Percentiles rank a stretch among this genome's conserved stretches.
phyloP scores from a whole-genome alignment of 768 basidiomycete species.

The Hericium erinaceus region DNA sequence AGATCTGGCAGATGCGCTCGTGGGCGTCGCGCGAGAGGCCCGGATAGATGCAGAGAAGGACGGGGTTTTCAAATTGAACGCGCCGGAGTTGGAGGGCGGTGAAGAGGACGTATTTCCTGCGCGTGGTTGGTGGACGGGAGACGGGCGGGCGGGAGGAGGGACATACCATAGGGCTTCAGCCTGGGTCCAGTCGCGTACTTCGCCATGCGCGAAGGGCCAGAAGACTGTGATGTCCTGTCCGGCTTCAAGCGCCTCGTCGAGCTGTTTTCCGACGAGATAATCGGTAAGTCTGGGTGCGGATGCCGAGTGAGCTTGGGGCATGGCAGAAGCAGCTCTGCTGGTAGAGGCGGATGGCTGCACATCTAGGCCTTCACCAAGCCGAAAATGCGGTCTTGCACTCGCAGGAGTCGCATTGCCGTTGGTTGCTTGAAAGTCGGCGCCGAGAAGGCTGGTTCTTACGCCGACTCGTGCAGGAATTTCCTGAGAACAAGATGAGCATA shows the following conservation, averaged over 20 bases:
- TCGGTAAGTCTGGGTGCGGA: constrained; percentile 47
- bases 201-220: constrained; percentile 75
- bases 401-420: constrained; percentile 25
- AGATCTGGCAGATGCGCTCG: constrained; percentile 71
- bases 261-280: constrained; percentile 72
- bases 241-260: constrained; percentile 71
- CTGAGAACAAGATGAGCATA: constrained; percentile 28
- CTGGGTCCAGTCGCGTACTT: constrained; percentile 70
- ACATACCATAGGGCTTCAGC: constrained; percentile 85
- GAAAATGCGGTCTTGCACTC: constrained; percentile 17
- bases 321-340: constrained; percentile 38
- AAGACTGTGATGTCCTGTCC: constrained; percentile 68
- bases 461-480: constrained; percentile 78
- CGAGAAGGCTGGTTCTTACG: constrained; percentile 30
- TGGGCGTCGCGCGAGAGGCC: constrained; percentile 57
- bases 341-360: constrained; percentile 32
- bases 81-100: constrained; percentile 65
- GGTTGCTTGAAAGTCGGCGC: neutral
- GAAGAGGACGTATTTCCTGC: constrained; percentile 83
- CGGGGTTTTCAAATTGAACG: constrained; percentile 80
- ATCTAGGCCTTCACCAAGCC: constrained; percentile 12
- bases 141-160: neutral
- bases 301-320: constrained; percentile 32
- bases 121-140: neutral
- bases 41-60: constrained; percentile 61